Conservation (phyloP, 495 filamentous ascomycete species). For the Penicillium bovifimosum region DNA sequence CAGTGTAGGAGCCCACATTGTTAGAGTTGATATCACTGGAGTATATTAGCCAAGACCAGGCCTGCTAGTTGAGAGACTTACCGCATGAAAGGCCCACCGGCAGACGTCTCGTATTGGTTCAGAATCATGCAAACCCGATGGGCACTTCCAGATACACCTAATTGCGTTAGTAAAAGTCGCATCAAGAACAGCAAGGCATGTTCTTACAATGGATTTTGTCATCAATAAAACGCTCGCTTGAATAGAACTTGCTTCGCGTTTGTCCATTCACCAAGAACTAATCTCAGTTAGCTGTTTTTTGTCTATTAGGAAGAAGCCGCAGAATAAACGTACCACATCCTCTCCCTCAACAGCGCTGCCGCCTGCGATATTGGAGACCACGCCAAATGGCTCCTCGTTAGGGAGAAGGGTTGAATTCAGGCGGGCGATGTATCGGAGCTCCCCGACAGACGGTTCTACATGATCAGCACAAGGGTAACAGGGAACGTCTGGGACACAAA, state of each 20-base stretch:
- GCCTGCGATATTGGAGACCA: slow-evolving; percentile 49
- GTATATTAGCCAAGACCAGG: slow-evolving; percentile 1
- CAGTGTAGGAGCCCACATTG: slow-evolving; percentile 51
- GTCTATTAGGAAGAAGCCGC: neutral
- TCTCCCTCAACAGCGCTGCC: slow-evolving; percentile 53
- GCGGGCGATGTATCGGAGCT: slow-evolving; percentile 60
- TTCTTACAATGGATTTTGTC: slow-evolving; percentile 54
- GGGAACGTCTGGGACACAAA: neutral
- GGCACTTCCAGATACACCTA: slow-evolving; percentile 28
- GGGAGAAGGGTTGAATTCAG: slow-evolving; percentile 51
- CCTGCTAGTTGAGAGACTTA: neutral
- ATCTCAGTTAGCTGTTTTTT: neutral
- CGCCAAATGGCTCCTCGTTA: slow-evolving; percentile 40
- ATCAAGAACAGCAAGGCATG: neutral
- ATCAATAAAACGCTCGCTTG: slow-evolving; percentile 61
- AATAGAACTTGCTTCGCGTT: slow-evolving; percentile 66
- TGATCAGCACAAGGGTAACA: neutral
- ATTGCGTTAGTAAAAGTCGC: neutral
- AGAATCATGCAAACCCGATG: slow-evolving; percentile 35
- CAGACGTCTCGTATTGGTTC: slow-evolving; percentile 41
- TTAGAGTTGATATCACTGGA: slow-evolving; percentile 59
- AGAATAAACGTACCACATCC: slow-evolving; percentile 42
- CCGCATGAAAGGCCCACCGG: slow-evolving; percentile 48
- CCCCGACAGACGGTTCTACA: slow-evolving; percentile 53
- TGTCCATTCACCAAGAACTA: slow-evolving; percentile 53